A percentile compares a stretch with the other conserved stretches of the same genome.
Evolutionary conservation across 495 filamentous ascomycete species (phyloP).

Genomic region (Xylaria sp.): DNA sequence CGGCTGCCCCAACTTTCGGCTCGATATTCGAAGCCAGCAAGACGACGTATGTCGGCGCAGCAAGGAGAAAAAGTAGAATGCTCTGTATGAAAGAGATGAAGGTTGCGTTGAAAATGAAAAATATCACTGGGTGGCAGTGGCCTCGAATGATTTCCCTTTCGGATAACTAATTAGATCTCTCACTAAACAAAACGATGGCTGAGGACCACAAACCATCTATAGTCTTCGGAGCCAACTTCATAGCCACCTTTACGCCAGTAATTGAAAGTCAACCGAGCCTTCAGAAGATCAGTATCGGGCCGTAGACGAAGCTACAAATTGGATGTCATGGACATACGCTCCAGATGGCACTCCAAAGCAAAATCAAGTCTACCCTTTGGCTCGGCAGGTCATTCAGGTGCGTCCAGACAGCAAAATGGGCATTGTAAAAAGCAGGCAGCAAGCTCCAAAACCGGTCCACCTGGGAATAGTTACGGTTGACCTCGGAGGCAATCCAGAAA

Average conservation of each 20-base stretch:
- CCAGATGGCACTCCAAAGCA: conserved; percentile 78
- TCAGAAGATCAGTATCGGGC: conserved; percentile 26
- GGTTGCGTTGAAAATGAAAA: conserved; percentile 82
- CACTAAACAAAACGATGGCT: conserved; percentile 12
- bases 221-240: conserved; percentile 85
- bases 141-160: conserved; percentile 55
- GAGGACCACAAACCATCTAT: conserved; percentile 70
- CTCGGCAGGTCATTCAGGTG: conserved; percentile 76
- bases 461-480: conserved; percentile 93
- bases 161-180: neutral
- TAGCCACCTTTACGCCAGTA: conserved; percentile 98
- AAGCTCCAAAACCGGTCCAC: conserved; percentile 93
- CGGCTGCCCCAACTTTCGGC: conserved; percentile 57
- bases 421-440: conserved; percentile 84
- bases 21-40: conserved; percentile 60
- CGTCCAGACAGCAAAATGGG: conserved; percentile 84
- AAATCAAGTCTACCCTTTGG: conserved; percentile 72
- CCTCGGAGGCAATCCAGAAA: conserved; percentile 76
- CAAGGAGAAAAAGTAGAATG: conserved; percentile 75
- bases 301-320: neutral
- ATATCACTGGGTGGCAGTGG: conserved; percentile 57
- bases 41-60: conserved; percentile 83
- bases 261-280: conserved; percentile 84
- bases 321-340: conserved; percentile 63
- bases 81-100: conserved; percentile 91